Evolutionary conservation across 2,329 filamentous ascomycete genomes (phyloP), one percentile per base, ranked within the genome.

Genomic region (Niveomyces coronatus): DNA sequence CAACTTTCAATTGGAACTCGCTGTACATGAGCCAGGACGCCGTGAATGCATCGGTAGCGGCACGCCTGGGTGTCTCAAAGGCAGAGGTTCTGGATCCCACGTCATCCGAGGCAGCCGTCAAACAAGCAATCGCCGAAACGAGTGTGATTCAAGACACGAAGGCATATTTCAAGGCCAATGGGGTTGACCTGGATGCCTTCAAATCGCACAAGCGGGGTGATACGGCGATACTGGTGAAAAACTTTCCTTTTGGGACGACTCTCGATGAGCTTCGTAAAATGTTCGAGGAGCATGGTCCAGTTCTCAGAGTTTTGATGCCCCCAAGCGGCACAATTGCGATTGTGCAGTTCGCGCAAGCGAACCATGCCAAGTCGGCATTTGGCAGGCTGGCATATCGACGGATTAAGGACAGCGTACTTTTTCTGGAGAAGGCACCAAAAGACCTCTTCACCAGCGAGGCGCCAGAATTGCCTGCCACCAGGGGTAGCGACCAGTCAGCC

Each of bases 1-100:
- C 74, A 34, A 78, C 75, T 1, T 96, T 96, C 64, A 94, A 89
- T 57, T 98, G 91, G 91, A 98, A 98, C 65, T 89, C 88, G n/a
- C 68, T 98, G n/a, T 98, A 91, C 61, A 93, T 98, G 84, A 95
- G 83, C 61, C 83, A 86, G 63, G 88, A 98, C 65, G 85, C 91
- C 35, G 87, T 98, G 37, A 88, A 95, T 62, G 79, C 85, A 34
- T 93, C 88, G 5, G 77, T 94, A 44, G 86, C 91, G 33, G 77
- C 81, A 53, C 82, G 88, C 38, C 70, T 98, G 41, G 88, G 89
- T 32, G 76, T 98, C 41, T 82, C 83, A 39, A 98, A 98, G 65
- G 80, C 86, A 9, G 87, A 94, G 51, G 64, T 98, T 41, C 70
- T 98, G 31, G 89, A 98, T 61, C 91, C 89, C n/a, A 94, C 89